Evolutionary conservation across 176 grass and related monocot species (phyloP), one percentile per base, ranked within the genome.

Genomic region (Urochloa ruziziensis): DNA sequence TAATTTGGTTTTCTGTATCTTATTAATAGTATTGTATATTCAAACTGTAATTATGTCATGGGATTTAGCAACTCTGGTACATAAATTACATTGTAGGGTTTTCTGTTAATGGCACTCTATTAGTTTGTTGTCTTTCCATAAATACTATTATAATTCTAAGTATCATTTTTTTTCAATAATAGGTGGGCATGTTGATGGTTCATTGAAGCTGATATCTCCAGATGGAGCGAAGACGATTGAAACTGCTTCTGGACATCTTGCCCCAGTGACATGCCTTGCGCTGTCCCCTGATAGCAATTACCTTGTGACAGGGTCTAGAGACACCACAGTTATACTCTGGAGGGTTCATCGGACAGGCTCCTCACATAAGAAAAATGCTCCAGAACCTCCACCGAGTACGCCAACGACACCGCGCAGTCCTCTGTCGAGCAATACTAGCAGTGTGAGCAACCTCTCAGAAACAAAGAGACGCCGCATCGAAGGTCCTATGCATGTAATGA

Each of bases 111-210:
- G 27, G 21, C 61, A 46, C 23, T 59, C 37, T 62, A 58, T 74
- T 84, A 39, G 30, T 85, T 80, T 67, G 6, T 74, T 28, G 33
- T 77, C 10, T 84, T 78, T 82, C 66, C 29, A 43, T 67, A 56
- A 21, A 69, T 15, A n/a, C n/a, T 75, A 19, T 14, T 33, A 61
- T 84, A 18, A 13, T 24, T 74, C 64, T 82, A 81, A 78, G 67
- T 82, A 63, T 32, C 14, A 23, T 81, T 77, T 77, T 89, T 84
- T 16, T 33, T 69, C 52, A 75, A 89, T 74, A 86, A 80, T 86
- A 99, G 96, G 96, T 76, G 96, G 96, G 36, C 96, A 99, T 87
- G 87, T 91, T 34, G 96, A 99, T 88, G 88, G 91, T 88, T 99
- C 93, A 5, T 85, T 96, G 73, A 99, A 96, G 80, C 89, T 96